phyloP scores from a whole-genome alignment of 2,329 filamentous ascomycete genomes.

The Juglanconis oblonga region DNA sequence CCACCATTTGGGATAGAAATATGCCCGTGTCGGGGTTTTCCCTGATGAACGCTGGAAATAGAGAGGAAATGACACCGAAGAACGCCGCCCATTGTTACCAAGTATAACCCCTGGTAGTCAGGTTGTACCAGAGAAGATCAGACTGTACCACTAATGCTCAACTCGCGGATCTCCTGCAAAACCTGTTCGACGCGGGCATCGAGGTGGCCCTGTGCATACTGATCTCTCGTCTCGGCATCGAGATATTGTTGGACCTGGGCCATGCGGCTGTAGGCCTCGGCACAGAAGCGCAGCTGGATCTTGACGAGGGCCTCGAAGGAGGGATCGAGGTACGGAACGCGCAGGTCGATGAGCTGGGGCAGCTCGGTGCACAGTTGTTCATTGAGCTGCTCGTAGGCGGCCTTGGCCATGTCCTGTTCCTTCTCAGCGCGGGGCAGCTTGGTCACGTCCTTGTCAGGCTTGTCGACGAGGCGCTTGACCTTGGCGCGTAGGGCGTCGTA shows the following conservation, averaged over 20 bases:
- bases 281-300: conserved; percentile 96
- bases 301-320: conserved; percentile 98
- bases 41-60: background rate
- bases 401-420: conserved; percentile 91
- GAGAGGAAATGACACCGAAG: background rate
- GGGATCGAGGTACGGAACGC: conserved; percentile 94
- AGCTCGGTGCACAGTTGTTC: conserved; percentile 91
- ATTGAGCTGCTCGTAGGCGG: conserved; percentile 93
- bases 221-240: conserved; percentile 90
- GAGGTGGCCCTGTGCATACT: conserved; percentile 90
- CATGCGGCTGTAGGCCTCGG: conserved; percentile 96
- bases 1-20: too few species aligned
- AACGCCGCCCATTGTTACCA: background rate
- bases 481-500: conserved; percentile 95
- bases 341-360: conserved; percentile 92
- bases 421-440: conserved; percentile 95
- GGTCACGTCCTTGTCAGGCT: conserved; percentile 96
- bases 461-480: conserved; percentile 95
- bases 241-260: conserved; percentile 98
- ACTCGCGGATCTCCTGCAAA: conserved; percentile 90
- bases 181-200: conserved; percentile 93
- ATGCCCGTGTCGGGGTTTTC: background rate
- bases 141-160: conserved; percentile 81
- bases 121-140: conserved; percentile 25
- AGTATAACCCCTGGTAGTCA: background rate